Percentiles rank a stretch among this genome's conserved stretches.
phyloP scores from a whole-genome alignment of 2,329 filamentous ascomycete species.

The Exophiala bonariae region DNA sequence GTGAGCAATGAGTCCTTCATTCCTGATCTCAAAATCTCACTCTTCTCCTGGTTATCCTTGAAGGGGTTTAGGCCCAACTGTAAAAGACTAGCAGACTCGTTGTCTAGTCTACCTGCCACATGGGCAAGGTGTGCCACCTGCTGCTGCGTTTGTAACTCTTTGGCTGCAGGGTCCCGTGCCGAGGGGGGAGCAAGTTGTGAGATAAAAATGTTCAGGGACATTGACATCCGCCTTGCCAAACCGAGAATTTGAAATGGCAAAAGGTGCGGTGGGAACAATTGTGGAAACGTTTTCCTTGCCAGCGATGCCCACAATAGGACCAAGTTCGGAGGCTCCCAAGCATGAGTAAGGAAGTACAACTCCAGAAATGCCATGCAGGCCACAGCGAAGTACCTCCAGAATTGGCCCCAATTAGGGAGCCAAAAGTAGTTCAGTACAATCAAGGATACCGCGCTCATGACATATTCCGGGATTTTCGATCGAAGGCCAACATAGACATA shows the following conservation, averaged over 20 bases:
- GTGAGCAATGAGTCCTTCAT: conserved; percentile 86
- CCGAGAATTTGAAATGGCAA: conserved; percentile 83
- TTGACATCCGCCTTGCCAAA: conserved; percentile 71
- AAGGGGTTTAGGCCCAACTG: conserved; percentile 81
- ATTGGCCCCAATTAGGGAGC: conserved; percentile 26
- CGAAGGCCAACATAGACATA: conserved; percentile 69
- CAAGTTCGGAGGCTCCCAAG: conserved; percentile 20
- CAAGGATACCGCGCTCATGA: conserved; percentile 35
- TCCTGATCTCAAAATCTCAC: conserved; percentile 65
- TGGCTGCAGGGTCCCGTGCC: conserved; percentile 32
- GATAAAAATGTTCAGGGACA: conserved; percentile 81
- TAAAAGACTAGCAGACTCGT: conserved; percentile 69
- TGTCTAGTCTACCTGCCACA: conserved; percentile 60
- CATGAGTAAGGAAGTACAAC: conserved; percentile 55
- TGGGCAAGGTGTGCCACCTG: conserved; percentile 68
- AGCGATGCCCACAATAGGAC: conserved; percentile 14
- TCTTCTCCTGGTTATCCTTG: conserved; percentile 65
- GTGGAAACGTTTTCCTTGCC: conserved; percentile 24
- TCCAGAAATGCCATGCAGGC: conserved; percentile 58
- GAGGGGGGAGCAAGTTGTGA: conserved; percentile 70
- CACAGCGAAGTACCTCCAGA: conserved; percentile 56
- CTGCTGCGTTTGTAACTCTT: conserved; percentile 54
- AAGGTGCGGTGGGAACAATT: conserved; percentile 48
- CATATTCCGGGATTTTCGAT: conserved; percentile 40
- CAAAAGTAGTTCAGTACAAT: conserved; percentile 29